Percentiles rank a stretch among this genome's conserved stretches.
Evolutionary conservation across 495 filamentous ascomycete genomes (phyloP).

Genomic region (Penicillium steckii): DNA sequence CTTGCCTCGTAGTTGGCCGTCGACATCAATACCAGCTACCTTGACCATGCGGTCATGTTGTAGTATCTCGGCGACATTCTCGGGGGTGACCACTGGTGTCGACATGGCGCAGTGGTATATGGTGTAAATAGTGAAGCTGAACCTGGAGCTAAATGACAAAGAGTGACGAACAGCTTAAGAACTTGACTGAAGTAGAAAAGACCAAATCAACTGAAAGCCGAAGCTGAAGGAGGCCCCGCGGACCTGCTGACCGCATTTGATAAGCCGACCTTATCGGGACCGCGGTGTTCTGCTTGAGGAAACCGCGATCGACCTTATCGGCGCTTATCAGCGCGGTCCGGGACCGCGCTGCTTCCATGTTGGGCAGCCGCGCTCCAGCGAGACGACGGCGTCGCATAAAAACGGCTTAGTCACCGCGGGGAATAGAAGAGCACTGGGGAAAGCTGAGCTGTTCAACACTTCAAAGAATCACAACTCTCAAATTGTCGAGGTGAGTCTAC

Average conservation of each 20-base stretch:
- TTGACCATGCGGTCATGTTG: slow-evolving; percentile 81
- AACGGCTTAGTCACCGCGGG: slow-evolving; percentile 13
- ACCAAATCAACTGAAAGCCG: neutral
- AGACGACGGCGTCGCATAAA: slow-evolving; percentile 9
- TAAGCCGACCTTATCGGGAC: slow-evolving; percentile 1
- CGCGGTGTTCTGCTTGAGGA: too few relatives aligned
- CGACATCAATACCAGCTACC: slow-evolving; percentile 87
- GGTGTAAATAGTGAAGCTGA: neutral
- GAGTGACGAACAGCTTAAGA: neutral
- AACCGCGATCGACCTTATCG: neutral
- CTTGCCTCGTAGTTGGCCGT: slow-evolving; percentile 89
- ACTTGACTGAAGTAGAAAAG: neutral
- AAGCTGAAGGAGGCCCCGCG: too few relatives aligned
- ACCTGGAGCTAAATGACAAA: neutral
- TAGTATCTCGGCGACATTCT: slow-evolving; percentile 62
- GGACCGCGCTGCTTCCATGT: neutral
- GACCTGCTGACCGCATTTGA: too few relatives aligned
- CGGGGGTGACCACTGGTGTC: slow-evolving; percentile 48
- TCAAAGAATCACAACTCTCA: neutral
- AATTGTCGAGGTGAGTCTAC: slow-evolving; percentile 10
- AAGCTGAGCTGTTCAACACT: too few relatives aligned
- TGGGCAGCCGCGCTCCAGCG: slow-evolving; percentile 5
- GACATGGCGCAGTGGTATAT: slow-evolving; percentile 15
- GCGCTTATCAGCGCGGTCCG: slow-evolving; percentile 12
- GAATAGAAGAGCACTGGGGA: too few relatives aligned